Conservation (phyloP, 2,329 filamentous ascomycete genomes). For the Sphaerulina vaccinii region DNA sequence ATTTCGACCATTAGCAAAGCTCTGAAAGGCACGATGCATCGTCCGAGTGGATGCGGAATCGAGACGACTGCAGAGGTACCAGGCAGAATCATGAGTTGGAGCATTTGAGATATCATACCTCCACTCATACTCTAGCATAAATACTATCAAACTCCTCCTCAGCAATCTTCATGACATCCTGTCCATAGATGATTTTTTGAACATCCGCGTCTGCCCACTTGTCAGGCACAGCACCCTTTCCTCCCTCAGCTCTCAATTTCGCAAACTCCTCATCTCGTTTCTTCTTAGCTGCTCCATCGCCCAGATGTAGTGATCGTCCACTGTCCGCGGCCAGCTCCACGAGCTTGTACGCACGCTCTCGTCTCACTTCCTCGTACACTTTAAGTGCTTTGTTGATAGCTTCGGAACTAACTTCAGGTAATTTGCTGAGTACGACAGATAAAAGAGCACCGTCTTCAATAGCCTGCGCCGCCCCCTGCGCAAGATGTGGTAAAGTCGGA, state of each 20-base stretch:
- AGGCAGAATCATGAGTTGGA: too few relatives aligned
- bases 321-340: constrained; percentile 58
- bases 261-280: constrained; percentile 58
- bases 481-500: constrained; percentile 63
- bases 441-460: constrained; percentile 63
- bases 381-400: constrained; percentile 54
- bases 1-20: too few relatives aligned
- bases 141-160: constrained; percentile 44
- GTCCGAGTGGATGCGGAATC: too few relatives aligned
- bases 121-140: constrained; percentile 30
- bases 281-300: constrained; percentile 58
- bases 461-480: constrained; percentile 64
- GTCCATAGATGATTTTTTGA: constrained; percentile 50
- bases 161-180: constrained; percentile 47
- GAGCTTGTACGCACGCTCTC: constrained; percentile 56
- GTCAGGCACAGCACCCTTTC: constrained; percentile 47
- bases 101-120: background rate
- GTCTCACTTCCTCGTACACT: constrained; percentile 57
- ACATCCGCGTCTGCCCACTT: constrained; percentile 55
- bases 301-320: constrained; percentile 56
- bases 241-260: constrained; percentile 39
- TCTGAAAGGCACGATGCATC: too few relatives aligned
- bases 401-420: constrained; percentile 48
- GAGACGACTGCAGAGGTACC: too few relatives aligned
- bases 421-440: constrained; percentile 50